A percentile compares a stretch with the other conserved stretches of the same genome.
These are phyloP conservation scores for Chaetomiaceae sp. DNA, from an alignment of 2,329 filamentous ascomycete species.

Conservation along the genomic window DNA sequence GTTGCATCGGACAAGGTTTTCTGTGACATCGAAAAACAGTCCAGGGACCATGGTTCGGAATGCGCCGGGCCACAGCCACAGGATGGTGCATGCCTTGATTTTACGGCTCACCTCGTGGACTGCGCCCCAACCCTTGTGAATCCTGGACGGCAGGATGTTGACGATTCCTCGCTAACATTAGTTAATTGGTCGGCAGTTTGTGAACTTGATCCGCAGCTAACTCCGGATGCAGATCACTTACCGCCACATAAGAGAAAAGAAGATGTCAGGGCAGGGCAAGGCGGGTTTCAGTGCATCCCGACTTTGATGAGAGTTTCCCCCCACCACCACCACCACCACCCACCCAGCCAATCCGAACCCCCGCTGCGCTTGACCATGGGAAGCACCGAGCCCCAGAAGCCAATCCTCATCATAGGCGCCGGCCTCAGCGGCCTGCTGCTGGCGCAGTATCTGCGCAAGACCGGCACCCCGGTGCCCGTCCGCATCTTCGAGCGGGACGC, in stretches of 20 bases:
- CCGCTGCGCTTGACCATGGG: conserved; percentile 1
- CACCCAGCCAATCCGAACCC: neutral
- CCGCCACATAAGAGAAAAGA: neutral
- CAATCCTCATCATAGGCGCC: conserved; percentile 25
- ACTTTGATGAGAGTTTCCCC: neutral
- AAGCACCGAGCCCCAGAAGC: conserved; percentile 6
- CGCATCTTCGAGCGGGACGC: conserved; percentile 50
- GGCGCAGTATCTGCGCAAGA: conserved; percentile 25
- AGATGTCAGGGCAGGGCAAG: neutral
- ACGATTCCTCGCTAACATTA: neutral
- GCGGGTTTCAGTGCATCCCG: neutral
- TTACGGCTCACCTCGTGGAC: too few relatives aligned
- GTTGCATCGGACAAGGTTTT: neutral
- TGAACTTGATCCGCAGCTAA: too few relatives aligned
- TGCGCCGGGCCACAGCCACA: too few relatives aligned
- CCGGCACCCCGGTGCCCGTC: conserved; percentile 34
- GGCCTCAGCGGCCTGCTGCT: conserved; percentile 24
- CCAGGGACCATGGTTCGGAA: neutral
- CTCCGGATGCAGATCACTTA: too few relatives aligned
- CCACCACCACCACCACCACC: neutral
- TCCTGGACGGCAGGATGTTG: too few relatives aligned
- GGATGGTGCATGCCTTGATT: too few relatives aligned
- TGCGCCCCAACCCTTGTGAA: too few relatives aligned
- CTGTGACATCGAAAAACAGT: neutral
- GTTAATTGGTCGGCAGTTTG: too few relatives aligned